phyloP scores from a whole-genome alignment of 768 basidiomycete genomes.

The Exsudoporus frostii region DNA sequence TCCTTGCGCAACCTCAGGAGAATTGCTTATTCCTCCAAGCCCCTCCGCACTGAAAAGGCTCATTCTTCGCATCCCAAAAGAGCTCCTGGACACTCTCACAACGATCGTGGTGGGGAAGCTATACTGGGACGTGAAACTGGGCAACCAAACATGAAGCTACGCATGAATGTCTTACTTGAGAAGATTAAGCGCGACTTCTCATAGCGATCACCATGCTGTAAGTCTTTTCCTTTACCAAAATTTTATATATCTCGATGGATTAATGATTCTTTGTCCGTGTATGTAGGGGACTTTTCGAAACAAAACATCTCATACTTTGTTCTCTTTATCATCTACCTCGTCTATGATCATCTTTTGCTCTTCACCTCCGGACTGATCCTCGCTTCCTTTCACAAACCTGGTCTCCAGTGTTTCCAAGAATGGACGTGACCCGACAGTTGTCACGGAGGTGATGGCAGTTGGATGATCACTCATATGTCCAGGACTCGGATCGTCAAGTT shows the following conservation, averaged over 20 bases:
- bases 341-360: constrained; percentile 40
- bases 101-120: constrained; percentile 29
- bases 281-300: not conserved
- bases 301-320: constrained; percentile 42
- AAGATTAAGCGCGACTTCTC: constrained; percentile 68
- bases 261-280: not conserved
- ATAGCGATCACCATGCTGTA: constrained; percentile 23
- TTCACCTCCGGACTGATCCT: constrained; percentile 26
- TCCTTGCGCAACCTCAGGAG: constrained; percentile 59
- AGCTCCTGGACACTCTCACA: constrained; percentile 6
- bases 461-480: constrained; percentile 84
- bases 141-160: constrained; percentile 78
- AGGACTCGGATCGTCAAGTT: constrained; percentile 79
- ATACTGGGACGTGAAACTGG: constrained; percentile 31
- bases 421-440: constrained; percentile 45
- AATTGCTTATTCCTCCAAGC: constrained; percentile 58
- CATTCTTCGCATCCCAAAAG: constrained; percentile 37
- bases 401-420: constrained; percentile 55
- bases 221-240: not conserved
- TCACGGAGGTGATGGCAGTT: constrained; percentile 64
- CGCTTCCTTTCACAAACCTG: constrained; percentile 57
- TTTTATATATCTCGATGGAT: not conserved
- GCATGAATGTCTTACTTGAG: constrained; percentile 85
- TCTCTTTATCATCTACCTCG: constrained; percentile 48
- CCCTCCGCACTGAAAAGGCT: constrained; percentile 57